Base-by-base conservation (phyloP, 2,329 filamentous ascomycete genomes). In the Blastomyces silverae region DNA sequence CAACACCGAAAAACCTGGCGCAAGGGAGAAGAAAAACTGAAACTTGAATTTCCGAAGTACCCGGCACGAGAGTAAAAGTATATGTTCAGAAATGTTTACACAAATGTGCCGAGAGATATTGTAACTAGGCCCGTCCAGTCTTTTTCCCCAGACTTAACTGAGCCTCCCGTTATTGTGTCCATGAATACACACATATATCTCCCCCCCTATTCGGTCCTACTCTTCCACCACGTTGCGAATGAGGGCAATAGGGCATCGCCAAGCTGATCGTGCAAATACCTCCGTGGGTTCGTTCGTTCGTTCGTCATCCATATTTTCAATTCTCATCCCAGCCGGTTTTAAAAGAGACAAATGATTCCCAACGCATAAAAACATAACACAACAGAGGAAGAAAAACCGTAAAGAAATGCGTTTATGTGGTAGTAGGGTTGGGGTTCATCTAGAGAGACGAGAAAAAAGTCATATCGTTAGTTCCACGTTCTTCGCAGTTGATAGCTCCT, bases 391-490 rank as follows among this genome's bases (percentile, higher is more conserved):
- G 28, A 28, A 34, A 61, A 61, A 37, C 59, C 44, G 44, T 50
- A 22, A 61, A 61, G 37, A 15, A 61, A 34, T 50, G 28, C 64
- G 66, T 74, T 82, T 89, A 91, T 74, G 86, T 78, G 78, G 86
- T 87, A 76, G 86, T 87, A 76, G 89, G 89, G 86, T 91, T 91
- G 80, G 89, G 89, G 87, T 92, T 92, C 89, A 92, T 92, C 89
- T 90, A 70, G 64, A 61, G 11, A 1, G 13, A 44, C 20, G 13
- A 10, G 66, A 68, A 52, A 56, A 56, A 68, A 62, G 48, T 56
- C 37, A 63, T 62, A 64, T 31, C 17, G 58, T 25, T 52, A 31
- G 57, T 67, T 6, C 25, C 15, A 28, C 20, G 28, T 15, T 55
- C n/a, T 17, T 53, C 15, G 13, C 13, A 15, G 28, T n/a, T 15